phyloP scores from a whole-genome alignment of 371 early-diverging fungal species.

The Mortierella sp. region DNA sequence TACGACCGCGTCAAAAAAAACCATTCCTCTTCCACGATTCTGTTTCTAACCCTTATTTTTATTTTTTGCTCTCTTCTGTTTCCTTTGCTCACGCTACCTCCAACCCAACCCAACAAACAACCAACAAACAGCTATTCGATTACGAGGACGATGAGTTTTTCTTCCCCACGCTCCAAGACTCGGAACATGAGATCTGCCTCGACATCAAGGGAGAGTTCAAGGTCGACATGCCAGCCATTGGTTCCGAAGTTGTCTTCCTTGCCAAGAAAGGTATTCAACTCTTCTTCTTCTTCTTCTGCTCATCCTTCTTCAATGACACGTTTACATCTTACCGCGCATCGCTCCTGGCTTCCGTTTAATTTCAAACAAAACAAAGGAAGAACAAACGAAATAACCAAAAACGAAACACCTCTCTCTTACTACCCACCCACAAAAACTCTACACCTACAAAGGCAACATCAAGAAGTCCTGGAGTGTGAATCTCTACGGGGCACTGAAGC shows the following conservation, averaged over 20 bases:
- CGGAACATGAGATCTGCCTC: conserved; percentile 1
- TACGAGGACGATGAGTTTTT: not conserved
- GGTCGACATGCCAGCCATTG: not conserved
- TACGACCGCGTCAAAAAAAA: not conserved
- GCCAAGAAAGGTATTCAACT: conserved; percentile 7
- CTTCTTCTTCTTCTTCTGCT: not conserved
- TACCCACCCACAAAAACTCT: not conserved
- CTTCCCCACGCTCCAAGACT: not conserved
- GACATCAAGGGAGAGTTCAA: conserved; percentile 21
- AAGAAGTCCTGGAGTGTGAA: not conserved
- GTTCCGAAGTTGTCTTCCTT: not conserved
- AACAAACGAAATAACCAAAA: not conserved
- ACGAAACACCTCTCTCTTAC: not conserved
- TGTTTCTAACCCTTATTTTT: not conserved
- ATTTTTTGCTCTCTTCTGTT: not conserved
- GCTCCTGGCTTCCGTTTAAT: not conserved
- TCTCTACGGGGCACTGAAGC: not conserved
- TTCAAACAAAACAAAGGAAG: not conserved
- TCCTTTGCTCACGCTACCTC: not conserved
- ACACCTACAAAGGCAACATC: not conserved
- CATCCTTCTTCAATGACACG: not conserved
- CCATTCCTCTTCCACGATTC: not conserved
- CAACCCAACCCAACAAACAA: not conserved
- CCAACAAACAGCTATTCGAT: conserved; percentile 1
- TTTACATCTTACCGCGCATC: not conserved